These are phyloP conservation scores for Colletotrichum trifolii DNA, from an alignment of 2,329 filamentous ascomycete species.

Conservation along the genomic window DNA sequence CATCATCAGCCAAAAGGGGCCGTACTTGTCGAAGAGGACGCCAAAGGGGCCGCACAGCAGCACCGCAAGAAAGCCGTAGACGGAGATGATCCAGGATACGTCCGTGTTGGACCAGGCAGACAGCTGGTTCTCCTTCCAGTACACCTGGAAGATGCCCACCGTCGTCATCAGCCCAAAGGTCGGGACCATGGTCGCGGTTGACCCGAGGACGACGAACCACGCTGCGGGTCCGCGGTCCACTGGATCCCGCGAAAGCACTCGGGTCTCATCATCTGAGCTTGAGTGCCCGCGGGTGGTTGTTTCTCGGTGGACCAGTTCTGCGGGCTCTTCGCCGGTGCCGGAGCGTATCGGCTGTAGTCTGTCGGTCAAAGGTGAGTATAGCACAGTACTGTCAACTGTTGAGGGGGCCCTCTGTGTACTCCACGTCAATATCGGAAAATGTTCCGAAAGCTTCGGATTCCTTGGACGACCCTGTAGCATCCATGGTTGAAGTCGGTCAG, in stretches of 20 bases:
- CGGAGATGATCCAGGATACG: conserved; percentile 44
- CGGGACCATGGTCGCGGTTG: conserved; percentile 35
- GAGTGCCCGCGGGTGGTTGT: neutral
- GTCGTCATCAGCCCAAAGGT: conserved; percentile 44
- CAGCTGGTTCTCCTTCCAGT: conserved; percentile 42
- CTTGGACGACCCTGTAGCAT: too few relatives aligned
- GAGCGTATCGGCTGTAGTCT: too few relatives aligned
- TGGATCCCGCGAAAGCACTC: conserved; percentile 40
- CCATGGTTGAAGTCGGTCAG: too few relatives aligned
- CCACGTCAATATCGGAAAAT: too few relatives aligned
- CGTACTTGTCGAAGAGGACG: conserved; percentile 40
- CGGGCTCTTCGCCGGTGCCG: conserved; percentile 30
- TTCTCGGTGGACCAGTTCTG: neutral
- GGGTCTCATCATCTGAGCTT: conserved; percentile 19
- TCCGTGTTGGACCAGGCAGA: conserved; percentile 32
- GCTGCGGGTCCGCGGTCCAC: conserved; percentile 25
- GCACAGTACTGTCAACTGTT: too few relatives aligned
- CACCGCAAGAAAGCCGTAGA: conserved; percentile 43
- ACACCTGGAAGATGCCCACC: conserved; percentile 44
- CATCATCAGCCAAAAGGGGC: conserved; percentile 37
- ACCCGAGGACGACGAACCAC: conserved; percentile 29
- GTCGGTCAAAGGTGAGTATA: too few relatives aligned
- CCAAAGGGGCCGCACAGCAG: conserved; percentile 40
- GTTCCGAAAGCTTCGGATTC: too few relatives aligned
- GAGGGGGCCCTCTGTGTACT: too few relatives aligned